A percentile compares a stretch with the other conserved stretches of the same genome.
These are phyloP conservation scores for Colletotrichum sojae DNA, from an alignment of 2,329 filamentous ascomycete genomes.

Conservation along the genomic window DNA sequence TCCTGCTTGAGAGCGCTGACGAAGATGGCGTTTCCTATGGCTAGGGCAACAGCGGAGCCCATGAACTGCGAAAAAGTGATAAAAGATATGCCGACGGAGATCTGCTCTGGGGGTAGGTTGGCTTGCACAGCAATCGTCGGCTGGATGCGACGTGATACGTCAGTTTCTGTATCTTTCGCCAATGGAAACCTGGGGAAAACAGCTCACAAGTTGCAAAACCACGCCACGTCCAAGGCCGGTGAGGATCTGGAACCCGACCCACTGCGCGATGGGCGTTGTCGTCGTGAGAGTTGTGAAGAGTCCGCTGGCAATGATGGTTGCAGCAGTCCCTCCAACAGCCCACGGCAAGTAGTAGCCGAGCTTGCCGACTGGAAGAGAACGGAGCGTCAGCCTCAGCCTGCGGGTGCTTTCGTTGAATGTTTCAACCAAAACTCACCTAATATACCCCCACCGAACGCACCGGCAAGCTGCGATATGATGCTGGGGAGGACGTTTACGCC, in stretches of 20 bases:
- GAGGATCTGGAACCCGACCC: constrained; percentile 42
- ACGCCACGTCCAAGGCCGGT: constrained; percentile 39
- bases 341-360: constrained; percentile 42
- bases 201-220: constrained; percentile 45
- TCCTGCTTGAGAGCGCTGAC: constrained; percentile 12
- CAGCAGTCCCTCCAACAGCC: constrained; percentile 27
- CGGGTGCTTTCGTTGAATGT: neutral
- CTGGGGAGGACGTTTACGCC: constrained; percentile 52
- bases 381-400: neutral
- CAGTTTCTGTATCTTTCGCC: neutral
- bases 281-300: constrained; percentile 40
- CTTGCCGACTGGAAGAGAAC: constrained; percentile 28
- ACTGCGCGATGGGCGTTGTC: constrained; percentile 31
- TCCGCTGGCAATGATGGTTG: constrained; percentile 36
- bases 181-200: constrained; percentile 42
- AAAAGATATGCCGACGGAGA: constrained; percentile 46
- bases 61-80: constrained; percentile 46
- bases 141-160: constrained; percentile 27
- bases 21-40: constrained; percentile 47
- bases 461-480: constrained; percentile 45
- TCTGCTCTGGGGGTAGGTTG: constrained; percentile 42
- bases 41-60: constrained; percentile 45
- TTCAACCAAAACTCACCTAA: constrained; percentile 43
- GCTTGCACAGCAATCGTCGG: constrained; percentile 46
- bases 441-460: constrained; percentile 43